A percentile compares a stretch with the other conserved stretches of the same genome.
Evolutionary conservation across 345 rosid species (phyloP).

Genomic region (Hirschfeldia incana): DNA sequence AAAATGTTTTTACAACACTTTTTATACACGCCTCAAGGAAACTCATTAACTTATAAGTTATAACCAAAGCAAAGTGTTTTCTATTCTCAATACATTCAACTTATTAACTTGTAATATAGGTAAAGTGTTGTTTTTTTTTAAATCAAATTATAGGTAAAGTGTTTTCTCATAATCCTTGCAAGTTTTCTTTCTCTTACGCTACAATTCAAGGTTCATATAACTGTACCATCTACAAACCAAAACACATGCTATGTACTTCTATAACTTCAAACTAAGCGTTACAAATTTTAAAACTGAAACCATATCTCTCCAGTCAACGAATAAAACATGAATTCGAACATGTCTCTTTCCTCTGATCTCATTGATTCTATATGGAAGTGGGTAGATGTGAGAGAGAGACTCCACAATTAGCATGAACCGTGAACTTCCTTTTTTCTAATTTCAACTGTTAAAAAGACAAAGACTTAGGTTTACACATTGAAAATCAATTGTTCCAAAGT

Average conservation of each 20-base stretch:
- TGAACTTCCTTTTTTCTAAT: background rate
- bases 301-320: background rate
- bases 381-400: slow-evolving; percentile 21
- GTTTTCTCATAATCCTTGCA: background rate
- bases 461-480: slow-evolving; percentile 16
- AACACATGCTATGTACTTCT: background rate
- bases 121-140: too few species aligned
- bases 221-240: background rate
- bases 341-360: background rate
- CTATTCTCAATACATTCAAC: background rate
- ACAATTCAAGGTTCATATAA: background rate
- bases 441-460: slow-evolving; percentile 28
- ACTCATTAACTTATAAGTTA: background rate
- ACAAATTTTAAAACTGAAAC: background rate
- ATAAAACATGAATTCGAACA: background rate
- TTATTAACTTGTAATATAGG: background rate
- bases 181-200: background rate
- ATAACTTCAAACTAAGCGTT: background rate
- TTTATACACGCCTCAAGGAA: background rate
- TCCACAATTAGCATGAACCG: slow-evolving; percentile 14
- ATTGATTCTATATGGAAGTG: background rate
- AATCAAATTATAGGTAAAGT: background rate
- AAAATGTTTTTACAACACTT: background rate
- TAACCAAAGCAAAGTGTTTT: background rate
- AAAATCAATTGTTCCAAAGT: slow-evolving; percentile 11